phyloP scores from a whole-genome alignment of 805 yeast species.

The Metschnikowia gelsemii region DNA sequence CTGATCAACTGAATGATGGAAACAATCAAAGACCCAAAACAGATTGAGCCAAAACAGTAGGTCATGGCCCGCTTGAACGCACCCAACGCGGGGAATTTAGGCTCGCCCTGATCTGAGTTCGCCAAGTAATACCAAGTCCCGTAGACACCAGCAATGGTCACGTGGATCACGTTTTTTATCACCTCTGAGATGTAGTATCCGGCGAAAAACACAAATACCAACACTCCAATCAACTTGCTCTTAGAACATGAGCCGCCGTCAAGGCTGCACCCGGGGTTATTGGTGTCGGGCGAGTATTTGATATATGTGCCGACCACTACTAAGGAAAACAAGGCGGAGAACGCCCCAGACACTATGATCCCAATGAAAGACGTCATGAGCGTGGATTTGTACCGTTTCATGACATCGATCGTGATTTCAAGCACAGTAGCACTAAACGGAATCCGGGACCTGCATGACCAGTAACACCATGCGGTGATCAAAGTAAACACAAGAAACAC shows the following conservation, averaged over 20 bases:
- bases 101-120: slow-evolving; percentile 73
- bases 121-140: slow-evolving; percentile 91
- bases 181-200: slow-evolving; percentile 85
- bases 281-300: slow-evolving; percentile 61
- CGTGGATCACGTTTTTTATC: slow-evolving; percentile 74
- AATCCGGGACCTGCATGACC: slow-evolving; percentile 67
- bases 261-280: slow-evolving; percentile 53
- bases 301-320: slow-evolving; percentile 76
- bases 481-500: slow-evolving; percentile 67
- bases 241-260: slow-evolving; percentile 55
- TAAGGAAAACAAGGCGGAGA: slow-evolving; percentile 63
- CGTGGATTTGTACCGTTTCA: slow-evolving; percentile 70
- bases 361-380: slow-evolving; percentile 62
- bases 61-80: slow-evolving; percentile 79
- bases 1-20: slow-evolving; percentile 67
- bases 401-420: slow-evolving; percentile 72
- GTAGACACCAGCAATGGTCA: slow-evolving; percentile 76
- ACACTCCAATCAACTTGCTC: slow-evolving; percentile 62
- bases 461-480: slow-evolving; percentile 67
- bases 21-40: slow-evolving; percentile 78
- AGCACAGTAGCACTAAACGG: slow-evolving; percentile 73
- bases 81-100: slow-evolving; percentile 75
- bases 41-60: slow-evolving; percentile 85
- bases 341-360: slow-evolving; percentile 55
- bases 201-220: slow-evolving; percentile 75